Evolutionary conservation across 495 filamentous ascomycete species (phyloP).

Genomic region (Trichoderma parareesei): DNA sequence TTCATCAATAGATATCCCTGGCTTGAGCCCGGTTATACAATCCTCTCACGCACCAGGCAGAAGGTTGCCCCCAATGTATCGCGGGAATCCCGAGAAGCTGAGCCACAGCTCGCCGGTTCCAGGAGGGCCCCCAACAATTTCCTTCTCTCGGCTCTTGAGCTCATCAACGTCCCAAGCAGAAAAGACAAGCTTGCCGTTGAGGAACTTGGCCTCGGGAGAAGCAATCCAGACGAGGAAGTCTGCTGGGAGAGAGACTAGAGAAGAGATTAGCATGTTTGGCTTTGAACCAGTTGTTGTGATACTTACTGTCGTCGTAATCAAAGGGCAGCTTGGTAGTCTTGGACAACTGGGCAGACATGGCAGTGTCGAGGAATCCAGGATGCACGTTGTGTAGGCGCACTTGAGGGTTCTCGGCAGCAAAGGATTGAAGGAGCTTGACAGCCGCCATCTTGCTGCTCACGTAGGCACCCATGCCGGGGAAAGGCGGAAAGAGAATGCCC

Average conservation of each 20-base stretch:
- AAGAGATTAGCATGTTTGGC: background rate
- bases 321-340: constrained; percentile 11
- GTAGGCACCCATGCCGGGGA: constrained; percentile 26
- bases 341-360: constrained; percentile 19
- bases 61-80: constrained; percentile 9
- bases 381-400: constrained; percentile 30
- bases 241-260: constrained; percentile 23
- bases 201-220: constrained; percentile 39
- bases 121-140: constrained; percentile 26
- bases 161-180: constrained; percentile 51
- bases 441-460: constrained; percentile 29
- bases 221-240: constrained; percentile 44
- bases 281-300: too few species aligned
- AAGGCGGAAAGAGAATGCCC: constrained; percentile 21
- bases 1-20: too few species aligned
- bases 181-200: constrained; percentile 41
- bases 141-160: constrained; percentile 31
- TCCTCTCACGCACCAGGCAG: background rate
- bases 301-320: constrained; percentile 10
- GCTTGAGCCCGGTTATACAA: too few species aligned
- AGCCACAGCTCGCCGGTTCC: constrained; percentile 17
- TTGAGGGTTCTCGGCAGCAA: constrained; percentile 28
- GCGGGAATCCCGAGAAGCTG: constrained; percentile 22
- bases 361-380: constrained; percentile 30
- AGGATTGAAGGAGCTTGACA: constrained; percentile 27